phyloP scores from a whole-genome alignment of 306 rosid species.

The Cucurbita maxima region DNA sequence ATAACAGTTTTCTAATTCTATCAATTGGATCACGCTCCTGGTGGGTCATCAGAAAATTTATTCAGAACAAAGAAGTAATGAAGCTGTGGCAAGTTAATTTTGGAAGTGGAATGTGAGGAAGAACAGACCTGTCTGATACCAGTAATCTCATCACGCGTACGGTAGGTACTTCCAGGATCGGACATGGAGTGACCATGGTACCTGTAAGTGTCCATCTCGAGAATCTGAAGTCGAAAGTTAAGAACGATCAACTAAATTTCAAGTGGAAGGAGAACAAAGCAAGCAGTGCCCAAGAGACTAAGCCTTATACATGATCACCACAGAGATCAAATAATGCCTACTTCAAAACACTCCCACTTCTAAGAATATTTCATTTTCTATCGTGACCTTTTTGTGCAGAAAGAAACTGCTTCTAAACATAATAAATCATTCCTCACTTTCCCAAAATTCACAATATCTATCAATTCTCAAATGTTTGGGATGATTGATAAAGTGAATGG shows the following conservation, averaged over 20 bases:
- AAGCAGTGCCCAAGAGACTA: not conserved
- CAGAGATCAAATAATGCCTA: not conserved
- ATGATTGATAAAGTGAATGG: not conserved
- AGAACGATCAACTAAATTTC: constrained; percentile 8
- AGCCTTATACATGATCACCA: not conserved
- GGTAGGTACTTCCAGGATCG: constrained; percentile 98
- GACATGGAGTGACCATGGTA: constrained; percentile 99
- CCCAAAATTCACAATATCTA: not conserved
- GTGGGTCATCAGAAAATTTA: constrained; percentile 4
- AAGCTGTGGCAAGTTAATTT: not conserved
- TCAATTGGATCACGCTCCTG: constrained; percentile 98
- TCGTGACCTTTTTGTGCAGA: not conserved
- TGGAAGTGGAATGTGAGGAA: not conserved
- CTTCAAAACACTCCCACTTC: not conserved
- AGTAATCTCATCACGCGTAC: constrained; percentile 93
- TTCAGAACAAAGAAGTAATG: not conserved
- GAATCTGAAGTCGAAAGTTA: constrained; percentile 39
- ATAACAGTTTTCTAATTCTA: constrained; percentile 68
- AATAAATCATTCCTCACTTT: not conserved
- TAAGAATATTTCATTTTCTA: not conserved
- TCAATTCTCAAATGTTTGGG: not conserved
- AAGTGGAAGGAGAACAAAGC: not conserved
- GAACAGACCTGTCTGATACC: constrained; percentile 77
- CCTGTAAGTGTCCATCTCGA: constrained; percentile 97
- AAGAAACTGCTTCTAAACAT: not conserved